Percentiles rank a stretch among this genome's conserved stretches.
Evolutionary conservation across 768 basidiomycete species (phyloP).

Genomic region (Gelatoporia subvermispora): DNA sequence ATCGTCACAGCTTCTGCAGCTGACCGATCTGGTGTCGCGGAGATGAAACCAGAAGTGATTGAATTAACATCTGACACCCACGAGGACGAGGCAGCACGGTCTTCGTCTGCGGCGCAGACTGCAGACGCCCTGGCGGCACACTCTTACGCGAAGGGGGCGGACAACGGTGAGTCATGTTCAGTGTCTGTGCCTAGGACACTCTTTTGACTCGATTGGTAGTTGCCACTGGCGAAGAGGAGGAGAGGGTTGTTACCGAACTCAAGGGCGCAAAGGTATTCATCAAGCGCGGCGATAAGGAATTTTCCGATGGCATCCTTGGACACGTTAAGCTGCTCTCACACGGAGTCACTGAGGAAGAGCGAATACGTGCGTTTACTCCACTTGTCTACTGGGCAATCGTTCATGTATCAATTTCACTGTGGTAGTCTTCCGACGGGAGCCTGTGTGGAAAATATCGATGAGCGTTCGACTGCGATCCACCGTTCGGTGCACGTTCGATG

Average conservation of each 20-base stretch:
- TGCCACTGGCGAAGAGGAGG: constrained; percentile 64
- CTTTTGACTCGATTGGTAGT: constrained; percentile 21
- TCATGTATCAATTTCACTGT: constrained; percentile 3
- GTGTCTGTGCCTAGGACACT: background rate
- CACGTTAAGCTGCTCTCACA: constrained; percentile 54
- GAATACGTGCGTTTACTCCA: constrained; percentile 39
- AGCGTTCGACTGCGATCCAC: constrained; percentile 52
- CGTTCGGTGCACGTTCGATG: constrained; percentile 55
- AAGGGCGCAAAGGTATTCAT: constrained; percentile 58
- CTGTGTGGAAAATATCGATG: constrained; percentile 66
- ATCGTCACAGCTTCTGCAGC: background rate
- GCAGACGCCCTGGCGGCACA: constrained; percentile 16
- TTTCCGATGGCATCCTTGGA: constrained; percentile 56
- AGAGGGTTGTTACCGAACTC: constrained; percentile 49
- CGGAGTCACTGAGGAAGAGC: constrained; percentile 35
- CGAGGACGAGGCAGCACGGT: background rate
- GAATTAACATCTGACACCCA: no score
- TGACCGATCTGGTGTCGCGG: background rate
- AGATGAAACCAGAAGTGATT: no score
- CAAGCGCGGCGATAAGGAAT: constrained; percentile 50
- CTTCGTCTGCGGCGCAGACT: background rate
- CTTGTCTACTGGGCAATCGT: background rate
- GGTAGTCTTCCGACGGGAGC: constrained; percentile 69
- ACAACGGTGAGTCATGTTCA: constrained; percentile 5
- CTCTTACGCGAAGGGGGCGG: constrained; percentile 6